Evolutionary conservation across 1,139 yeast species (phyloP).

Genomic region (Sugiyamaella xylanicola): DNA sequence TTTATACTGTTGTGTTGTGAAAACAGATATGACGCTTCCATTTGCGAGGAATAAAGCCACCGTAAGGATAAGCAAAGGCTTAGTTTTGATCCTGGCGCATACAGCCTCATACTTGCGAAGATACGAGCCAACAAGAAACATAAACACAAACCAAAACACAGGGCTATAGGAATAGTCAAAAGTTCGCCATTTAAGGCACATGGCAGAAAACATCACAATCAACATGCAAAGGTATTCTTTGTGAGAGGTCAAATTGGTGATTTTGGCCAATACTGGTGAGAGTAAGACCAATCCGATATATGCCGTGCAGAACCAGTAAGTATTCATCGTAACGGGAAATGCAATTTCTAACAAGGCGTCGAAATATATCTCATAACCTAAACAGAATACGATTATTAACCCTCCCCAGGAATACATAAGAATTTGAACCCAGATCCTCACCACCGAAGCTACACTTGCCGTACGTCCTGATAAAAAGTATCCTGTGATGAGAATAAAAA

Average conservation of each 20-base stretch:
- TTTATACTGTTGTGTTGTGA: neutral
- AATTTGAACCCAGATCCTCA: conserved; percentile 17
- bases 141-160: conserved; percentile 8
- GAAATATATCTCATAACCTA: neutral
- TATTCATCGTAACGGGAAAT: conserved; percentile 5
- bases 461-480: conserved; percentile 13
- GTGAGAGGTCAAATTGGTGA: neutral
- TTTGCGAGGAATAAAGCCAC: neutral
- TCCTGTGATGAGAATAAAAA: conserved; percentile 15
- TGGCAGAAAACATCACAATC: neutral
- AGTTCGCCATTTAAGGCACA: neutral
- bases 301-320: conserved; percentile 14
- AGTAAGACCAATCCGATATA: neutral
- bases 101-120: conserved; percentile 3
- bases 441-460: conserved; percentile 8
- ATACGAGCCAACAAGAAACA: conserved; percentile 6
- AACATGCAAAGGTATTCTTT: conserved; percentile 7
- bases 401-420: conserved; percentile 11
- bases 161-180: conserved; percentile 6
- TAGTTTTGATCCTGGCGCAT: neutral
- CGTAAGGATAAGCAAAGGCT: neutral
- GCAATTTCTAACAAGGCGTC: conserved; percentile 2
- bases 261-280: conserved; percentile 5
- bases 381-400: neutral
- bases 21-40: neutral